Evolutionary conservation across 306 rosid genomes (phyloP), one percentile per base, ranked within the genome.

Genomic region (Cucurbita moschata): DNA sequence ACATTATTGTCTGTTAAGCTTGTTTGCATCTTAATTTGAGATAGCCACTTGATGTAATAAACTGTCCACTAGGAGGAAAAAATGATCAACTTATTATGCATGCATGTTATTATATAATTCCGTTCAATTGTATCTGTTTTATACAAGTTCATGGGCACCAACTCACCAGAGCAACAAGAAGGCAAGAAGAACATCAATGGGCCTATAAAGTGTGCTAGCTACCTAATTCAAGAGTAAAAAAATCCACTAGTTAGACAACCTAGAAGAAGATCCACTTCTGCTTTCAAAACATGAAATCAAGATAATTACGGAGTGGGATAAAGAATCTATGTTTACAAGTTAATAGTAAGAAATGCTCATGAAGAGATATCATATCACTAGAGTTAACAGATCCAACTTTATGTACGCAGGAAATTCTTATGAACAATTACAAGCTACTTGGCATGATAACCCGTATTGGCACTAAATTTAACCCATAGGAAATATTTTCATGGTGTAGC

Each of bases 151-250:
- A 35, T n/a, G 51, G 74, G 74, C 74, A 70, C 74, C 59, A 70
- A 74, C 77, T 74, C 77, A 74, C 77, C 77, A 59, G 77, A 74
- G 77, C 67, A 59, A 74, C 40, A 57, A 73, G 50, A 73, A 58
- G 69, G 67, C 77, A 64, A 59, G 71, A 74, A 60, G 77, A 58
- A 74, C 77, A 74, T 74, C 77, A 59, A 59, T 44, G 40, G 77
- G 57, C 77, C 77, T 74, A 59, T 74, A 60, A 74, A 57, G 71
- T 4, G 69, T 42, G 71, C 57, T 74, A 74, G 77, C 71, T 74
- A 60, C 77, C 77, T 74, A 74, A 74, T 57, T 74, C 77, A 74
- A 74, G 57, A 74, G 30, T 47, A 47, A 74, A 46, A 30, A 74
- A 74, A 61, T 58, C 64, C 77, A 57, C 77, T 74, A 74, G 77